Base-by-base conservation (phyloP, 1,139 yeast species). In the Debaryomyces fabryi region DNA sequence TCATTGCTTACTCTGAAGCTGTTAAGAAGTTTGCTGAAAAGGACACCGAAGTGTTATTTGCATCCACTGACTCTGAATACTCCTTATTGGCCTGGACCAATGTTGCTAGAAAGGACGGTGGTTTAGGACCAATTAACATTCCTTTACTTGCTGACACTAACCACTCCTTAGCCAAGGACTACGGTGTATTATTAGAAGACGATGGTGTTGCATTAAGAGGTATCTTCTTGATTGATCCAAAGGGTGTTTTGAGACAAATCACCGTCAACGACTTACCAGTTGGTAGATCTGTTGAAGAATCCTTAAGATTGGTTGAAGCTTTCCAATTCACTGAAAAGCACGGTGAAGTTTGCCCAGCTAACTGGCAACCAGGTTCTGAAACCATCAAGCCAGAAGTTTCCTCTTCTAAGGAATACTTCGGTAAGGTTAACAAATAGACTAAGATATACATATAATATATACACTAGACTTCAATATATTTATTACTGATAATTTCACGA, bases 271-370 rank as follows among this genome's bases (percentile, higher is more conserved):
- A 93, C 74, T 86, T 92, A 72, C 97, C 98, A 71, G 99, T 93
- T 62, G 99, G 99, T 74, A 91, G 99, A 83, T 88, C 90, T 65
- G 98, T 92, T 60, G 97, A 91, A 59, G 99, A 93, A 82, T 88
- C 97, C 61, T 81, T 89, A 70, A 91, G 99, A 87, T 85, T 93
- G 72, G 84, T 93, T 59, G 98, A 93, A 72, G 98, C 54, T 23
- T 51, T 90, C 95, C 95, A 89, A 78, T 89, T 90, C 89, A 86
- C 93, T 63, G 96, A 89, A 72, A 85, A 86, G 81, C 77, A 89
- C 82, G 96, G 97, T 76, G 96, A 93, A 78, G 98, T 93, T 61
- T 89, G 96, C 79, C 97, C 97, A 65, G 97, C 98, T 72, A 92
- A 91, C 95, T 93, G 99, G 98, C 88, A 89, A 64, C 92, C 95